These are phyloP conservation scores for Stylosanthes scabra DNA, from an alignment of 331 rosid species.

Conservation along the genomic window DNA sequence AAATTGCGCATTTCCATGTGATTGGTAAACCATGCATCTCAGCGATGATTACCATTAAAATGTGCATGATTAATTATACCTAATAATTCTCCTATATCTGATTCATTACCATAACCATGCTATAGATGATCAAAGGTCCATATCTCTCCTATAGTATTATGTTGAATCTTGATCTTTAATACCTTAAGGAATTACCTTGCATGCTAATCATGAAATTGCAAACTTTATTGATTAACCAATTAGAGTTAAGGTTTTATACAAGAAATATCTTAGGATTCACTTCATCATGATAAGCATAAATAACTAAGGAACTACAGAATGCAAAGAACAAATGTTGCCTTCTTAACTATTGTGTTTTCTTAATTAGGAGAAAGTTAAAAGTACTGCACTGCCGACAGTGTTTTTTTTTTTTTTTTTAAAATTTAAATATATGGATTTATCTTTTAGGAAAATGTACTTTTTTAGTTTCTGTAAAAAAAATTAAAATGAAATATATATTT, in stretches of 20 bases:
- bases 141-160: neutral
- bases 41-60: constrained; percentile 8
- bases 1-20: neutral
- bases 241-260: constrained; percentile 25
- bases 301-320: neutral
- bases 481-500: no score
- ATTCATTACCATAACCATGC: neutral
- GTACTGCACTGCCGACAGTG: neutral
- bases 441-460: no score
- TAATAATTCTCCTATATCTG: neutral
- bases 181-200: constrained; percentile 1
- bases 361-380: neutral
- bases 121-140: constrained; percentile 5
- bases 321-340: neutral
- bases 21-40: neutral
- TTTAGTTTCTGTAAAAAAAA: no score
- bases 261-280: constrained; percentile 47
- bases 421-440: no score
- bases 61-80: constrained; percentile 21
- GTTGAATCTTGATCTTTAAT: neutral
- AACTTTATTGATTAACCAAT: constrained; percentile 17
- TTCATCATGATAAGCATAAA: constrained; percentile 34
- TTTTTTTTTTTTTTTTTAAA: no score
- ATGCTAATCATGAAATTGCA: neutral
- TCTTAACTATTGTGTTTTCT: neutral